Evolutionary conservation across 2,329 filamentous ascomycete species (phyloP), one percentile per base, ranked within the genome.

Genomic region (Pseudophaeomoniella oleicola): DNA sequence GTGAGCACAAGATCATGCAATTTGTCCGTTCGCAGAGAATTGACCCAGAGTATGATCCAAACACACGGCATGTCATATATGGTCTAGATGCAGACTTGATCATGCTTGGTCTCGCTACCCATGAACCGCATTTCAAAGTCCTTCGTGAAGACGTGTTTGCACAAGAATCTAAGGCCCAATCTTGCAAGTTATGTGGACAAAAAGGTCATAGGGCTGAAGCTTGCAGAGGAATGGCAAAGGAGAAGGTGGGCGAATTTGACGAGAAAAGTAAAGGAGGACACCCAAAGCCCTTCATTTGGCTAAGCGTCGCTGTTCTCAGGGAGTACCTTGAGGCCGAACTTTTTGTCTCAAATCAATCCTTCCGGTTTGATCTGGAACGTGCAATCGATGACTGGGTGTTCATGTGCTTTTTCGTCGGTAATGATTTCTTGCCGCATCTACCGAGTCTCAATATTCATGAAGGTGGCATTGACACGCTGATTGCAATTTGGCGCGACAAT

Each of bases 1-100:
- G 90, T 55, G 90, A 98, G 63, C 90, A 98, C 60, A 98, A 98
- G 61, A 96, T 98, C 53, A 98, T 98, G 90, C 79, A 90, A 48
- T 98, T 96, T 56, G 75, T 98, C 46, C 79, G 90, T 50, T 94
- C 88, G 27, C 92, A 98, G 59, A 78, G 90, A 50, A 75, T 81
- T 35, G 90, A 84, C 37, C 80, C 87, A 4, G 80, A 92, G 45
- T 86, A 98, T 58, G 80, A 98, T 52, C 90, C 90, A 16, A 96
- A 98, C 57, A 96, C 90, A 15, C 81, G 83, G 42, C 90, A 98
- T 62, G 92, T 98, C 50, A 94, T 98, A 43, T 98, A 98, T 55
- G 90, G 90, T 35, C 69, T 98, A 46, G 90, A 98, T 65, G 92
- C 90, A 41, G 90, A 98, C 70, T 68, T 98, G 46, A 98, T 98